Evolutionary conservation across 225 moss, liverwort and hornwort genomes (phyloP), one percentile per base, ranked within the genome.

Genomic region (Lunularia cruciata): DNA sequence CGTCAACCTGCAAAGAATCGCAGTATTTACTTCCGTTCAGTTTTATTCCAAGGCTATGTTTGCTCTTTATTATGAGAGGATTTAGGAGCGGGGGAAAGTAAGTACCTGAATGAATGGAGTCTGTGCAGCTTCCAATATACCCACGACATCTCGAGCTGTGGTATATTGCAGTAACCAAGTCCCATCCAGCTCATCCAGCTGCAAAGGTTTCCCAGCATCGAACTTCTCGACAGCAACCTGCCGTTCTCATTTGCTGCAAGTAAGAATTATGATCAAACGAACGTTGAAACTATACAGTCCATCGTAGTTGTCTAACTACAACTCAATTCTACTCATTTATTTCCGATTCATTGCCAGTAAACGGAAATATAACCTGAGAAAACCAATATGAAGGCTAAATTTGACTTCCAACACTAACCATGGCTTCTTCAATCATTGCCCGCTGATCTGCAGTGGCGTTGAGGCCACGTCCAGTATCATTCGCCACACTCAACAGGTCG

Each of bases 191-290:
- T 83, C 72, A 78, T 91, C 86, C 47, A 94, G 86, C 73, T 77
- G 67, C 72, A 94, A 69, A 8, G 80, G 68, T 27, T 58, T 79
- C 60, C 94, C 91, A 49, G 94, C 94, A 57, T 86, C 82, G 75
- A 83, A 94, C 74, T 76, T 94, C 83, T 94, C 94, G 72, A 94
- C 94, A 63, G 75, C 87, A 82, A 94, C 90, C 94, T 94, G 94
- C 72, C 87, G 75, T 83, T 86, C 84, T 84, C 87, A 89, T 63
- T 57, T 57, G 67, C 78, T 72, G 75, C 75, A 76, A 8, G 76
- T 76, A 59, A 81, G 76, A 46, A 73, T 58, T 57, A 48, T 63
- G 67, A 59, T 75, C 75, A 63, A 22, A 30, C 53, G 28, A 56
- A 75, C 59, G 55, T 63, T 67, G 67, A 46, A 5, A 34, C 36